Percentiles rank a stretch among this genome's conserved stretches.
Evolutionary conservation across 257 asterid species (phyloP).

Genomic region (Voacanga thouarsii): DNA sequence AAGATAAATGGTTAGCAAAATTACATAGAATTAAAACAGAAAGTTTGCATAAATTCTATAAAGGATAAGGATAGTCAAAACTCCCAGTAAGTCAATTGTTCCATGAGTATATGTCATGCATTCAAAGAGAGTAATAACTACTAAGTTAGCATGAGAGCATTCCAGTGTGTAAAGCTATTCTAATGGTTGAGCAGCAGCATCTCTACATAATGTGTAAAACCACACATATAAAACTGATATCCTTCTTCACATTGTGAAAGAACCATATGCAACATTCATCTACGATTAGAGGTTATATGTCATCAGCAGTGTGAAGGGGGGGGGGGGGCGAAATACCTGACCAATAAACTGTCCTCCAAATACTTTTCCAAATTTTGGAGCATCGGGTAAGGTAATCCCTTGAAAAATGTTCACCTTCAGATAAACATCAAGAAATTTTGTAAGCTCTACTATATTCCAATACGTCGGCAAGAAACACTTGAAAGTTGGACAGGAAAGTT

Average conservation of each 20-base stretch:
- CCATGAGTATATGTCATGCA: neutral
- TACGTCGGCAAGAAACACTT: neutral
- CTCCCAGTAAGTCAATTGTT: neutral
- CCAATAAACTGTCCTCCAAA: conserved; percentile 99
- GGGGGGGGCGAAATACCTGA: conserved; percentile 44
- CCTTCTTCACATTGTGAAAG: neutral
- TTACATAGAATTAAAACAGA: no score
- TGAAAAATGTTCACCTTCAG: conserved; percentile 70
- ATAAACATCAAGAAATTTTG: conserved; percentile 15
- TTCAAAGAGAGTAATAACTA: neutral
- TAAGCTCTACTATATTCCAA: neutral
- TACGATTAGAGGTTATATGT: neutral
- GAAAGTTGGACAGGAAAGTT: neutral
- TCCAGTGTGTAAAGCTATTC: neutral
- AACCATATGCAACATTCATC: neutral
- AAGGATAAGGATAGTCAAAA: neutral
- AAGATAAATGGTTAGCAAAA: neutral
- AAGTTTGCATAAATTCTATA: neutral
- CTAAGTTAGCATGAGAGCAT: neutral
- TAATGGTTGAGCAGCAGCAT: neutral
- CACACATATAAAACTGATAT: neutral
- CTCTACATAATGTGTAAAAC: neutral
- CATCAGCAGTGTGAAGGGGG: neutral
- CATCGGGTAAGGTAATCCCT: conserved; percentile 93
- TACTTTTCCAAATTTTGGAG: conserved; percentile 84